Evolutionary conservation across 176 grass and related monocot species (phyloP), one percentile per base, ranked within the genome.

Genomic region (Carex myosuroides): DNA sequence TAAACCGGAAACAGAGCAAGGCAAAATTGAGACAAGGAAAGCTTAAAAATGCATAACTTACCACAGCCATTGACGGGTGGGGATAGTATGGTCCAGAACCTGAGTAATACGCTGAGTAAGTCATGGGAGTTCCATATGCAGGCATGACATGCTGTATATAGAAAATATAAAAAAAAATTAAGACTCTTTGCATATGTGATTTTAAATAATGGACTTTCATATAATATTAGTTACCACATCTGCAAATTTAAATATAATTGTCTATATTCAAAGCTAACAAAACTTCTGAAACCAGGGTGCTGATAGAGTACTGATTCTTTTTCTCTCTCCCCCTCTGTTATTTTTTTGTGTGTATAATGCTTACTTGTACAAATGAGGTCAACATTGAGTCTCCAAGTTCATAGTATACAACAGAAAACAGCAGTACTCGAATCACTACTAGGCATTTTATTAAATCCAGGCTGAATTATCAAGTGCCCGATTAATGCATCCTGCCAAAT

Each of bases 1-100:
- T 63, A 9, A 74, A 77, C 24, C 32, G 82, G 42, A 13, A 16
- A 69, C 8, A 30, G 22, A 72, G 55, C 9, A 81, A 6, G 13
- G 67, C 0, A 7, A 37, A 33, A 52, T 2, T 11, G 18, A 41
- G 0, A 5, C n/a, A 20, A 87, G 30, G 10, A 50, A 42, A 32
- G 73, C 32, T 57, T 41, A 60, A 79, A 18, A 73, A 2, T 13
- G 52, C 39, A 30, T 78, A 64, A 83, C 89, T 91, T 66, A 85
- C 95, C 89, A 84, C 92, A 35, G 88, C 91, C 89, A 98, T 90
- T 68, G 92, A 82, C 17, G 91, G 91, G 86, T 95, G 95, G 77
- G 95, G 81, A 87, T 98, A 98, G 53, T 94, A 91, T 13, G 92
- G 88, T 79, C 89, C 86, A 6, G 91, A 87, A 54, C 89, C 85